Evolutionary conservation across 2,329 filamentous ascomycete genomes (phyloP), one percentile per base, ranked within the genome.

Genomic region (Chaetomiaceae sp.): DNA sequence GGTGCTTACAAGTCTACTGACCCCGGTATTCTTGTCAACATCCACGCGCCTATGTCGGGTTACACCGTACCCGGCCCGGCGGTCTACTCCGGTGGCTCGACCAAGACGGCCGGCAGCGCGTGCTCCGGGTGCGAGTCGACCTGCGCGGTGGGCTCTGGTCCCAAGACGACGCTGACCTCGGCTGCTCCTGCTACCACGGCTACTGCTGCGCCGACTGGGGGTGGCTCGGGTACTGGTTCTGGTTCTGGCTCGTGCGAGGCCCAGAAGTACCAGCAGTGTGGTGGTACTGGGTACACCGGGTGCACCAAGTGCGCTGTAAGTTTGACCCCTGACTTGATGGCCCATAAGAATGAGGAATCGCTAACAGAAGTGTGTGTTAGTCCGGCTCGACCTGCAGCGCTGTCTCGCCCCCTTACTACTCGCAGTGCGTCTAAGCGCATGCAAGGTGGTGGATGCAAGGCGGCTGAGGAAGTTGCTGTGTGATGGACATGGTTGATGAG

Each of bases 21-120:
- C 57, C 72, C 75, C 0, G 75, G 75, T 11, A 75, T 78, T 53
- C 65, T 71, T 25, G 65, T 78, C 60, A 75, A 76, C 63, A 78
- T 78, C 57, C 74, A 78, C 64, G 62, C 68, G 8, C 65, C 69
- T 42, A 57, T 76, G 50, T 60, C 59, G 19, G 66, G 61, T 1
- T 77, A 78, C 52, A 61, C 68, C 5, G 72, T 72, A 4, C 75
- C 75, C 1, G 75, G 75, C 3, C 74, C 74, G 2, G 60, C 66
- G 1, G 74, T 77, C 23, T 66, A 72, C 48, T 56, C 70, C 0
- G 66, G 68, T n/a, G 75, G 75, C 1, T 66, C 67, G 2, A 72
- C 68, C 5, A 72, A 72, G 64, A 58, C 55, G 4, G 70, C 74
- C 12, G 74, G 74, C 15, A 68, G 68, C 2, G 64, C 54, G 2